A percentile compares a stretch with the other conserved stretches of the same genome.
Evolutionary conservation across 2,329 filamentous ascomycete genomes (phyloP).

Genomic region (Pseudogymnoascus sp.): DNA sequence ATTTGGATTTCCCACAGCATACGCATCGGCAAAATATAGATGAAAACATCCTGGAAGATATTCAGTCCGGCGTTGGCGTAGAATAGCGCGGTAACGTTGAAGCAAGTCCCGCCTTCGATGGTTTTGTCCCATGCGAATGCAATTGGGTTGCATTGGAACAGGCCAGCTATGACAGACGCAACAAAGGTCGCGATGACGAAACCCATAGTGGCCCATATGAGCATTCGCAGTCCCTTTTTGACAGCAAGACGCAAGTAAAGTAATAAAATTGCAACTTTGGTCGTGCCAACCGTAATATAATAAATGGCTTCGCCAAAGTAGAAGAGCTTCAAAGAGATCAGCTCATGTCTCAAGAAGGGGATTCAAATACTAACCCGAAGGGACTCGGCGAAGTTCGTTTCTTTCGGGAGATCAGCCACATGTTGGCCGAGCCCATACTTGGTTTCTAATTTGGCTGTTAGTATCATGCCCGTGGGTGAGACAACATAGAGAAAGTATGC

Average conservation of each 20-base stretch:
- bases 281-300: not conserved
- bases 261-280: not conserved
- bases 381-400: conserved; percentile 3
- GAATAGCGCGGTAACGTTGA: not conserved
- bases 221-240: not conserved
- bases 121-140: conserved; percentile 26
- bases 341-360: not conserved
- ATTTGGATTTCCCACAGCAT: conserved; percentile 14
- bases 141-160: conserved; percentile 23
- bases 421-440: conserved; percentile 1
- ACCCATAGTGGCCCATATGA: not conserved
- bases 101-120: conserved; percentile 13
- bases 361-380: not conserved
- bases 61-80: conserved; percentile 15
- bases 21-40: conserved; percentile 17
- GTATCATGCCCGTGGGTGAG: not conserved
- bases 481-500: not conserved
- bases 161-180: conserved; percentile 16
- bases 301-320: conserved; percentile 3
- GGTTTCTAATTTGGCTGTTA: not conserved
- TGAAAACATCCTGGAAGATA: conserved; percentile 17
- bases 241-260: conserved; percentile 4
- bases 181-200: conserved; percentile 8
- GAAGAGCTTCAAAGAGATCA: not conserved
- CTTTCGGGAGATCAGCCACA: not conserved